Base-by-base conservation (phyloP, 164 flowering plant genomes). In the Taxillus chinensis region DNA sequence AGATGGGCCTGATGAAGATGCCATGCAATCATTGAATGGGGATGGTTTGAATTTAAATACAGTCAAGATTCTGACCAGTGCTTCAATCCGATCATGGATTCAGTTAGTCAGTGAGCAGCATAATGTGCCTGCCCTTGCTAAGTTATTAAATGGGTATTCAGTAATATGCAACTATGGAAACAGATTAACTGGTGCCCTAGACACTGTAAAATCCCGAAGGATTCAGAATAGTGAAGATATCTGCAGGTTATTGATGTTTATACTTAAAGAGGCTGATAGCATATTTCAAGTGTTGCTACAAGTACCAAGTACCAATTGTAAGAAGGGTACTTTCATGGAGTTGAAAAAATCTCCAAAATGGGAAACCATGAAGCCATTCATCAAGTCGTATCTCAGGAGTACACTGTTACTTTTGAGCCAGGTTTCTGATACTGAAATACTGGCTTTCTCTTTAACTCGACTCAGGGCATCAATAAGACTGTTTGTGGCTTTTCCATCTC, bases 351-450 rank as follows among this genome's bases (percentile, higher is more conserved):
- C 68, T 11, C 64, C 82, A 57, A 83, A 85, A 68, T 87, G 95
- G 96, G 76, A 81, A 75, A 69, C 55, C 39, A 15, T 79, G 5
- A 79, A 76, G 70, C 96, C 95, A 39, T 66, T 95, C 66, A 59
- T 95, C 64, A 89, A 89, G 71, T 95, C 95, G n/a, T 95, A 78
- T 67, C 55, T 95, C 62, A 80, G 86, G 67, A 90, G 95, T 68
- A 84, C 90, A 49, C 41, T 86, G 39, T 76, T 76, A 64, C 78
- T 90, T 67, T 67, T 93, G 64, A 78, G 79, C 74, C 93, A 90
- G 72, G 77, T 79, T 55, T 71, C 91, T 39, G 92, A 89, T 63
- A 37, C 75, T 55, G 83, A 86, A 67, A 81, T 89, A 70, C 68
- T 89, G 70, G 77, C 69, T 39, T 86, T 82, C 55, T 39, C 81